Evolutionary conservation across 768 basidiomycete genomes (phyloP), one percentile per base, ranked within the genome.

Genomic region (Lactifluus piperatus): DNA sequence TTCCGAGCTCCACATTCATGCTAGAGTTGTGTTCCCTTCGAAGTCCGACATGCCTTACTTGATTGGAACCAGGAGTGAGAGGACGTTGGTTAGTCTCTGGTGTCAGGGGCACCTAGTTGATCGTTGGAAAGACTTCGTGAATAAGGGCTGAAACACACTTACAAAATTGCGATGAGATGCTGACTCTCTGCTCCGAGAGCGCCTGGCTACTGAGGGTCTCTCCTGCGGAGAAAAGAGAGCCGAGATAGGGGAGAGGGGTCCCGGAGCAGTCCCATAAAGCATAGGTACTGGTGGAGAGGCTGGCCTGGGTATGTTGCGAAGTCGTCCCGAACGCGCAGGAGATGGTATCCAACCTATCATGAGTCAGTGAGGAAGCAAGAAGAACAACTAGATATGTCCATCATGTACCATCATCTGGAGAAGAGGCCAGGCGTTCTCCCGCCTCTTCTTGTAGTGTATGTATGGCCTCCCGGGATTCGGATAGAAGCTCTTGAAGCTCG

Each of bases 401-500:
- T 50, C 58, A 55, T 45, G 53, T 62, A 62, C 66, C 61, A 5
- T 58, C 63, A 55, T 69, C 67, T 18, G 60, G 54, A 24, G 65
- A 36, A n/a, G 51, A 63, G 0, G 60, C 58, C 2, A 82, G 75
- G 32, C 83, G 79, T 67, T 94, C 90, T 56, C 86, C 91, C 1
- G 85, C 71, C 69, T 94, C 91, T 63, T 84, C 84, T 53, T 85
- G 84, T 45, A 91, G 68, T 1, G 73, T 68, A 56, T 84, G 81
- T 5, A 85, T 69, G 62, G 94, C 89, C 67, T 94, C 91, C 27
- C 91, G 80, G 1, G 88, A 79, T 51, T 91, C 88, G 2, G 80
- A 71, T 7, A 97, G 75, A 9, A 93, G 71, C 48, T 79, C 79
- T 58, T 88, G 86, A 49, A 95, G 72, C 67, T 95, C 91, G 7